Evolutionary conservation across 2,329 filamentous ascomycete genomes (phyloP), one percentile per base, ranked within the genome.

Genomic region (Trichophyton verrucosum): DNA sequence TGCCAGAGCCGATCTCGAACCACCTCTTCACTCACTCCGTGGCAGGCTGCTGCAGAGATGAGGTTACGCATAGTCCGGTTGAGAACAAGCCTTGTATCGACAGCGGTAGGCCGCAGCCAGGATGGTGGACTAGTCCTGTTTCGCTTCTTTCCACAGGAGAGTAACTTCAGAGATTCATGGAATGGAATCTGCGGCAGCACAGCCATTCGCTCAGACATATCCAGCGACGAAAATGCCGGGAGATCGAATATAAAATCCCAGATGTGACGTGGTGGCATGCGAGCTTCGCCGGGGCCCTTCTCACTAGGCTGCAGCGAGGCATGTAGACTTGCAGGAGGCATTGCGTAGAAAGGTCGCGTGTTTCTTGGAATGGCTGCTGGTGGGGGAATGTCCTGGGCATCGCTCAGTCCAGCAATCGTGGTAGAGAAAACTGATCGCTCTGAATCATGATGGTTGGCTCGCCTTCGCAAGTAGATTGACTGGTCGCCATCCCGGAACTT

Each of bases 191-290:
- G 70, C 68, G 78, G 72, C 76, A 90, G 76, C 2, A 89, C 79
- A 24, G 84, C 76, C 0, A 80, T 80, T 60, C 83, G 81, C 67
- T 95, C 90, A 0, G 86, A 83, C 58, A 86, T 71, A 76, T 88
- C 71, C 78, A 82, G 64, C 65, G 74, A 69, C 67, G 71, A 62
- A 76, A 87, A 69, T 61, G 80, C 65, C 0, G 81, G 77, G 0
- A 90, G 79, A 1, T 78, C 74, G 70, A 95, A 89, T 1, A 96
- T 70, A 87, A 89, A 92, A 63, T 87, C 84, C 68, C 92, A 82
- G 0, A 88, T 72, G 44, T 77, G 73, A 56, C 71, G 71, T 3
- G 68, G 68, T 1, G 71, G 70, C 49, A 71, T 63, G 40, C 69
- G 68, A 36, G 66, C 64, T 68, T 69, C 64, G 65, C 71, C 46